These are phyloP conservation scores for Pyrenula aspistea DNA, from an alignment of 495 filamentous ascomycete species.

Conservation along the genomic window DNA sequence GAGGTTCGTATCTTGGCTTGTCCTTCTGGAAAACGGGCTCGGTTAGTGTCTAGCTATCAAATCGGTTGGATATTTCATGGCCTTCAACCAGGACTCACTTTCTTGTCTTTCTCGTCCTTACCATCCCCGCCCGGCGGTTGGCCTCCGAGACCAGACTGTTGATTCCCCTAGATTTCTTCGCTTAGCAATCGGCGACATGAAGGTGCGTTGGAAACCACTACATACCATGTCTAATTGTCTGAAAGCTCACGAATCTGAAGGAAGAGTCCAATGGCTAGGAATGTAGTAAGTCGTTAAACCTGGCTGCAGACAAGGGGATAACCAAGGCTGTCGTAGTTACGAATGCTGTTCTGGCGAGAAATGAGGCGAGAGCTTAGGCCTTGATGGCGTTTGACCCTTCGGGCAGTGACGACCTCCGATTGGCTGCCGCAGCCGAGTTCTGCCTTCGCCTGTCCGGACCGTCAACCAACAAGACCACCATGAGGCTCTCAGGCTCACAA, in stretches of 20 bases:
- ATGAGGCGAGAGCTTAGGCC: neutral
- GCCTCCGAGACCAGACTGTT: constrained; percentile 76
- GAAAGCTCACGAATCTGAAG: neutral
- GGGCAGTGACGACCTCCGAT: neutral
- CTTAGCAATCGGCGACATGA: neutral
- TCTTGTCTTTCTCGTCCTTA: constrained; percentile 85
- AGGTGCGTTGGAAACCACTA: neutral
- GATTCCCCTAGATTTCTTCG: constrained; percentile 38
- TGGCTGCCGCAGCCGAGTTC: neutral
- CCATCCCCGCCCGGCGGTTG: constrained; percentile 56
- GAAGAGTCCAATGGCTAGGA: no score
- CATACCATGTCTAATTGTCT: neutral
- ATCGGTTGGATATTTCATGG: neutral
- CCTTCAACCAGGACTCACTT: constrained; percentile 44
- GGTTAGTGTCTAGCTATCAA: constrained; percentile 9
- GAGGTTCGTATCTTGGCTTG: constrained; percentile 98
- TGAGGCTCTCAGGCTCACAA: neutral
- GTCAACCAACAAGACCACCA: neutral
- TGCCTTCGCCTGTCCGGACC: neutral
- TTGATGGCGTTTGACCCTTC: neutral
- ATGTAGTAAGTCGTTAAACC: neutral
- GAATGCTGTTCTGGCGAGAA: no score
- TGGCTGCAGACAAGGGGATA: no score
- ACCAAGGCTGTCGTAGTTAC: no score
- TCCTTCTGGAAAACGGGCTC: constrained; percentile 60